These are phyloP conservation scores for Persicaria tinctoria DNA, from an alignment of 148 eudicot genomes.

Conservation along the genomic window DNA sequence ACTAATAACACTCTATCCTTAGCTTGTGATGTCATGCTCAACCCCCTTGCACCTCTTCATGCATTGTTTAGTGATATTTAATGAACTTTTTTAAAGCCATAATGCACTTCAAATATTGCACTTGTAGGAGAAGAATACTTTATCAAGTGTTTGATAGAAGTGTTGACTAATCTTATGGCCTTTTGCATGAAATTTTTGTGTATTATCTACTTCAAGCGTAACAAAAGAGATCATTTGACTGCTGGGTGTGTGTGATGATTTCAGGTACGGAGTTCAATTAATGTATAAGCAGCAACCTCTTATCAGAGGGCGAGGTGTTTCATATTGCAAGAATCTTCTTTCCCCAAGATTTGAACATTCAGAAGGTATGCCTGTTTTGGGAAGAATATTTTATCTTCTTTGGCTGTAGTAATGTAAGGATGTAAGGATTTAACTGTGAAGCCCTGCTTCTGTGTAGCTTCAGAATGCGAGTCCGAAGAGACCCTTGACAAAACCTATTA, in stretches of 20 bases:
- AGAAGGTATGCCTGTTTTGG: conserved; percentile 41
- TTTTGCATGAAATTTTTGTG: conserved; percentile 3
- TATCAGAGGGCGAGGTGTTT: conserved; percentile 93
- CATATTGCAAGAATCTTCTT: conserved; percentile 98
- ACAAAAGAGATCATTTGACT: conserved; percentile 34
- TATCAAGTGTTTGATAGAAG: conserved; percentile 10
- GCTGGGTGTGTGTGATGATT: conserved; percentile 17
- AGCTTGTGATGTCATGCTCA: background rate
- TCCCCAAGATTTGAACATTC: conserved; percentile 98
- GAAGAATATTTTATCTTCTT: background rate
- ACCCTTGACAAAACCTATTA: conserved; percentile 83
- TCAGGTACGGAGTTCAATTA: conserved; percentile 94
- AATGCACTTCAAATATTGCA: conserved; percentile 32
- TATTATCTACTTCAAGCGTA: conserved; percentile 31
- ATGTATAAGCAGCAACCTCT: conserved; percentile 80
- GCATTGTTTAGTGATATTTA: background rate
- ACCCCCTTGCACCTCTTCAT: background rate
- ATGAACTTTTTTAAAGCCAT: conserved; percentile 11
- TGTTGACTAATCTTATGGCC: no score
- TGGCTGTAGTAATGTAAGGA: conserved; percentile 11
- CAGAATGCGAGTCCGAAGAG: conserved; percentile 73
- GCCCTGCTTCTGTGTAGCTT: conserved; percentile 27
- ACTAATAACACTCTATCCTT: background rate
- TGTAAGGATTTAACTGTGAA: conserved; percentile 16
- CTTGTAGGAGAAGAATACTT: conserved; percentile 27